Evolutionary conservation across 1,139 yeast genomes (phyloP), one percentile per base, ranked within the genome.

Genomic region (Suhomyces guaymorum): DNA sequence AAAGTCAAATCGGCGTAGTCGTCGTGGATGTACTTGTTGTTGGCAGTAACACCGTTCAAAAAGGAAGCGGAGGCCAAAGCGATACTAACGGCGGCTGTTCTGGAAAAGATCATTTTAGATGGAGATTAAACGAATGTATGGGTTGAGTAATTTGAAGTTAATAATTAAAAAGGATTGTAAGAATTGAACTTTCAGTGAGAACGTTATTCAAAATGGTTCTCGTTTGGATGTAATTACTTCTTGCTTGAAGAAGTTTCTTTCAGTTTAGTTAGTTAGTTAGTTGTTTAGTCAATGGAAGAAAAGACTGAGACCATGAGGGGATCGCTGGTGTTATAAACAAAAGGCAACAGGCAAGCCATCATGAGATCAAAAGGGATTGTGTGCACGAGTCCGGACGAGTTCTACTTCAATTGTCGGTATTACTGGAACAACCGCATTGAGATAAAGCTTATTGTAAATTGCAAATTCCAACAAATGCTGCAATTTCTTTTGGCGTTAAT

Each of bases 1-100:
- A 30, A 20, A 21, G 48, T 35, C 40, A 44, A 44, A 31, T 41
- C 48, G 14, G 45, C 43, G 29, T 44, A 42, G 20, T 42, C 39
- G 13, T 44, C 38, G 34, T 38, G 27, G 26, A 34, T 21, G 30
- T 36, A 40, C 32, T 36, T 44, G 44, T 39, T 41, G 35, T 40
- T 34, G 15, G 42, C 46, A 5, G 24, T 8, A 14, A 32, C 42
- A n/a, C 29, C 30, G 14, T 35, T 39, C 24, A 39, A 39, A 10
- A 39, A 36, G 26, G 30, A 25, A 12, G 42, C 22, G 18, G 42
- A 40, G 16, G 41, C 43, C 26, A 38, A 33, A 15, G 45, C 46
- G 28, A 41, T 37, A 13, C 42, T 27, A 23, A 43, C 19, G 24
- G 41, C 38, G 25, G 47, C 41, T 18, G 42, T 30, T 37, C 37